Conservation (phyloP, 2,329 filamentous ascomycete genomes). For the Thielaviopsis populi region DNA sequence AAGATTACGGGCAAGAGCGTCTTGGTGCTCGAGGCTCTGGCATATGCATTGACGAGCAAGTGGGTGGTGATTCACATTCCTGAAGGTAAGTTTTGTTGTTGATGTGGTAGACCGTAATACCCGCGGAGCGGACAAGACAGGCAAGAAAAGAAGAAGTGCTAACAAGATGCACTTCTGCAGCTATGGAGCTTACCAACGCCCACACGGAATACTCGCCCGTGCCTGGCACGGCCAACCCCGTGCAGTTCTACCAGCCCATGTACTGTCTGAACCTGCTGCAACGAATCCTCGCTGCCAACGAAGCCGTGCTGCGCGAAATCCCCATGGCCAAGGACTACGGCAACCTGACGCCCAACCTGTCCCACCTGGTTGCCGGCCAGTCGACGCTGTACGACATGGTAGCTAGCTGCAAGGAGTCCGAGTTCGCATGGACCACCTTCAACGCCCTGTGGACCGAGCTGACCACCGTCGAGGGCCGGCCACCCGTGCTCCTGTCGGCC, state of each 20-base stretch:
- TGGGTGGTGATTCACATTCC: constrained; percentile 86
- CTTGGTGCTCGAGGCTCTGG: constrained; percentile 67
- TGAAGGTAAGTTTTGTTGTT: constrained; percentile 47
- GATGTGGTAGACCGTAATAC: neutral
- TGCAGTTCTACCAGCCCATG: constrained; percentile 60
- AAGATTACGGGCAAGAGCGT: constrained; percentile 75
- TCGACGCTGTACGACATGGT: constrained; percentile 54
- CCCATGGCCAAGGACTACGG: constrained; percentile 32
- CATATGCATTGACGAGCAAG: constrained; percentile 63
- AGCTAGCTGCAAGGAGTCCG: constrained; percentile 56
- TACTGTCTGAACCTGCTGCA: constrained; percentile 63
- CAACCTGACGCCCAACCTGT: constrained; percentile 27
- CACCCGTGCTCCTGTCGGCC: constrained; percentile 54
- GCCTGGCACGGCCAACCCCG: constrained; percentile 36
- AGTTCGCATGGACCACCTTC: constrained; percentile 68
- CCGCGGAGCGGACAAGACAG: neutral
- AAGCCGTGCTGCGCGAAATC: constrained; percentile 41
- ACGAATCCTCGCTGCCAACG: constrained; percentile 59
- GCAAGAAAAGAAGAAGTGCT: neutral
- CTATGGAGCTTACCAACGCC: constrained; percentile 65
- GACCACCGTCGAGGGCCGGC: constrained; percentile 31
- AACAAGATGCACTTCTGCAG: constrained; percentile 28
- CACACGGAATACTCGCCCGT: constrained; percentile 67
- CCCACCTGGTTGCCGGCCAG: constrained; percentile 44
- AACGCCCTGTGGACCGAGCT: constrained; percentile 71